phyloP scores from a whole-genome alignment of 2,329 filamentous ascomycete genomes.

The Beauveria australis region DNA sequence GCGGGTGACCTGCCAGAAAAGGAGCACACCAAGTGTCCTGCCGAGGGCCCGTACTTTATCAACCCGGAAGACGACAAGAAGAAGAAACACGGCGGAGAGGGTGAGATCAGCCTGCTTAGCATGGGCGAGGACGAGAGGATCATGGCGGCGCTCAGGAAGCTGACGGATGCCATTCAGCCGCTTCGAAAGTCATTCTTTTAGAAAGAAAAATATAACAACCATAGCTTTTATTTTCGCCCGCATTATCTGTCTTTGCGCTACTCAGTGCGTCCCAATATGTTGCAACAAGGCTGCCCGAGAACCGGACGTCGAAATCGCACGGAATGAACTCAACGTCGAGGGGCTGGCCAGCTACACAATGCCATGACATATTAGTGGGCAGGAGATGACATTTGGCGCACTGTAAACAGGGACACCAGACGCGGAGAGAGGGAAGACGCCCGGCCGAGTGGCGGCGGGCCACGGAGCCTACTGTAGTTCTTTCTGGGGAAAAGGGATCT shows the following conservation, averaged over 20 bases:
- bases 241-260: not conserved
- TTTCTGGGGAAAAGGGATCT: not conserved
- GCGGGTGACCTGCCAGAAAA: constrained; percentile 29
- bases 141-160: constrained; percentile 1
- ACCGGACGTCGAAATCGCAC: not conserved
- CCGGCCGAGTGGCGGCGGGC: constrained; percentile 4
- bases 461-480: no score
- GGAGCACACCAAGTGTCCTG: constrained; percentile 26
- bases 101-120: not conserved
- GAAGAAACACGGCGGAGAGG: not conserved
- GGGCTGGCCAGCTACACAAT: not conserved
- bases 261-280: not conserved
- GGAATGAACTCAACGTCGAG: not conserved
- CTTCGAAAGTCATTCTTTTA: not conserved
- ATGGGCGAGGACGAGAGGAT: constrained; percentile 1
- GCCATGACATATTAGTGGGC: not conserved
- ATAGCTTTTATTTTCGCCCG: no score
- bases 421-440: not conserved
- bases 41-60: constrained; percentile 31
- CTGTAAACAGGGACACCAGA: not conserved
- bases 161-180: constrained; percentile 4
- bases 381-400: not conserved
- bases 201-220: no score
- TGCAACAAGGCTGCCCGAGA: not conserved
- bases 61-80: constrained; percentile 18